Conservation (phyloP, 129 eudicot genomes). For the Sambucus nigra region DNA sequence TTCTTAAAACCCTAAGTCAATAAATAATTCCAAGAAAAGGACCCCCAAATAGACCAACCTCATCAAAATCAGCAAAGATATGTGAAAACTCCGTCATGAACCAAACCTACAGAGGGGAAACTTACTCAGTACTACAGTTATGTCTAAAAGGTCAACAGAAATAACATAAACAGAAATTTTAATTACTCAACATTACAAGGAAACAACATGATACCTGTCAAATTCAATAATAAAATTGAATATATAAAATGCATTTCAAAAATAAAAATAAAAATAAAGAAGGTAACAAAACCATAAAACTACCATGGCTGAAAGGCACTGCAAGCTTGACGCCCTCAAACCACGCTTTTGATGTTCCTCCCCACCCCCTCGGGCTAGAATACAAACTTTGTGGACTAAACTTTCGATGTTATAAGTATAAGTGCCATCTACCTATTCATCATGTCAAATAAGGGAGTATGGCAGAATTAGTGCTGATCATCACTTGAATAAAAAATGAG, state of each 20-base stretch:
- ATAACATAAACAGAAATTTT: constrained; percentile 1
- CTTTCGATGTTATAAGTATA: constrained; percentile 69
- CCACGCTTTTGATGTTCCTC: constrained; percentile 46
- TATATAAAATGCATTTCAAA: background rate
- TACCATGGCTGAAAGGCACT: constrained; percentile 98
- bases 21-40: background rate
- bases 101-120: constrained; percentile 65
- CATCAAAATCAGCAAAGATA: constrained; percentile 58
- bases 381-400: constrained; percentile 59
- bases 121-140: no score
- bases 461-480: background rate
- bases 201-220: background rate
- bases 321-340: constrained; percentile 86
- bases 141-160: no score
- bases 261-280: background rate
- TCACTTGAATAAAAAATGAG: background rate
- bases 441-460: constrained; percentile 11
- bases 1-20: background rate
- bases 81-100: constrained; percentile 90
- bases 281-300: background rate
- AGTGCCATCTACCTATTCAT: constrained; percentile 71
- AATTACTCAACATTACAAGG: background rate
- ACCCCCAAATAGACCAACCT: constrained; percentile 37
- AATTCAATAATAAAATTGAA: no score
- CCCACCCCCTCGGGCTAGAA: constrained; percentile 46